Conservation (phyloP, 2,329 filamentous ascomycete species). For the Alternaria viburni region DNA sequence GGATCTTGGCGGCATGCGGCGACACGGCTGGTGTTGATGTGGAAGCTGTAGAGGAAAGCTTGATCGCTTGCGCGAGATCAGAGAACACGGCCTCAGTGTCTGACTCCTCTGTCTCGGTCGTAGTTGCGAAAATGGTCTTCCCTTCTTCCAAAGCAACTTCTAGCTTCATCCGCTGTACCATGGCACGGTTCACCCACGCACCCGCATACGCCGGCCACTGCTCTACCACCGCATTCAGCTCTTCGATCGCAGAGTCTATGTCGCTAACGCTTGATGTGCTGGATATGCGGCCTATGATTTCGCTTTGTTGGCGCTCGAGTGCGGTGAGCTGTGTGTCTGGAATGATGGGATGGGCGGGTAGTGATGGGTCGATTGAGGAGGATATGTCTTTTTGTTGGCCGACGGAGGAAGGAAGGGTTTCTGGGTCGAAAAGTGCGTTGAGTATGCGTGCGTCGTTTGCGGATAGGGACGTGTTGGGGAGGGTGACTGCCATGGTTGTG, state of each 20-base stretch:
- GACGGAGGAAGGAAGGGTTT: conserved; percentile 53
- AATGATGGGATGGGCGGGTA: conserved; percentile 52
- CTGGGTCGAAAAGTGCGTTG: conserved; percentile 50
- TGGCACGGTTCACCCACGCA: conserved; percentile 76
- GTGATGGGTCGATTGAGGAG: conserved; percentile 53
- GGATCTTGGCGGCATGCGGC: conserved; percentile 67
- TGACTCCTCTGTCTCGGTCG: background rate
- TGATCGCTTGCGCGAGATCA: conserved; percentile 58
- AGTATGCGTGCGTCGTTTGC: conserved; percentile 48
- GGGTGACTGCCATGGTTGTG: conserved; percentile 27
- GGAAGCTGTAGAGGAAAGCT: conserved; percentile 55
- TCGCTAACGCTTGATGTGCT: conserved; percentile 15
- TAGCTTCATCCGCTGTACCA: conserved; percentile 67
- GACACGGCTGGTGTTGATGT: conserved; percentile 61
- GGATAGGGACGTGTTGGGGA: conserved; percentile 56
- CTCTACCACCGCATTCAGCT: conserved; percentile 63
- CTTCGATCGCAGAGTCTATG: conserved; percentile 29
- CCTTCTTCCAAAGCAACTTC: conserved; percentile 20
- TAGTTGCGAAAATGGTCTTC: conserved; percentile 23
- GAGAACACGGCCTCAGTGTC: conserved; percentile 33
- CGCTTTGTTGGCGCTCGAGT: conserved; percentile 52
- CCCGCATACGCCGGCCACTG: conserved; percentile 71
- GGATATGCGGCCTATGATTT: conserved; percentile 50
- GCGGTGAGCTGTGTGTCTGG: conserved; percentile 42
- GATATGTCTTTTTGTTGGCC: conserved; percentile 55